These are phyloP conservation scores for Penicillium sp. DNA, from an alignment of 2,329 filamentous ascomycete genomes.

Conservation along the genomic window DNA sequence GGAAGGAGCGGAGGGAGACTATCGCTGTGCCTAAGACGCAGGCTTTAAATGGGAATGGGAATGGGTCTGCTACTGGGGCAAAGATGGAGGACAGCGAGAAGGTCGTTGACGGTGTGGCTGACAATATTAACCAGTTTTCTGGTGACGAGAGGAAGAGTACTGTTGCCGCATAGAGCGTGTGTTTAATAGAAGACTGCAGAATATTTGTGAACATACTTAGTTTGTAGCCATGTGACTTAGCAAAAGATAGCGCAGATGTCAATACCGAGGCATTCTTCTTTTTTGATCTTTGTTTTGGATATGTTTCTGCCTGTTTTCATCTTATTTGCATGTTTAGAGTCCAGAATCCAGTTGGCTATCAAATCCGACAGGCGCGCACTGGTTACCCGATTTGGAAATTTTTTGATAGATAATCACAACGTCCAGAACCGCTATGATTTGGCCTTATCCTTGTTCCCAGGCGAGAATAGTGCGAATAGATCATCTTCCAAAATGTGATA, in stretches of 20 bases:
- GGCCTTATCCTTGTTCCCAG: not conserved
- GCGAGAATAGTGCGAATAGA: not conserved
- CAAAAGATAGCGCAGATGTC: conserved; percentile 1
- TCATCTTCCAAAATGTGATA: not conserved
- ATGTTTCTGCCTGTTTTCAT: not conserved
- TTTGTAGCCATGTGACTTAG: not conserved
- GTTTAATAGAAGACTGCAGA: conserved; percentile 2
- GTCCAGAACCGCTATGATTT: not conserved
- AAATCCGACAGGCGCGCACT: too few species aligned
- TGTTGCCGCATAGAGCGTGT: conserved; percentile 4
- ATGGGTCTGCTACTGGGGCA: not conserved
- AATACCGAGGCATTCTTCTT: not conserved
- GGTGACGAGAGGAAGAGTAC: not conserved
- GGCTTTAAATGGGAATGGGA: not conserved
- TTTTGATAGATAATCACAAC: not conserved
- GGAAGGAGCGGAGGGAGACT: conserved; percentile 29
- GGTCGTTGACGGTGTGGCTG: conserved; percentile 4
- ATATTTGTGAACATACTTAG: not conserved
- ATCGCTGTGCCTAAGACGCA: conserved; percentile 26
- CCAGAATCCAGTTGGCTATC: too few species aligned
- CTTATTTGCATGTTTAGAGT: too few species aligned
- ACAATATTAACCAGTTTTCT: conserved; percentile 3
- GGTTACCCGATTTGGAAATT: not conserved
- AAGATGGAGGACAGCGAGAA: conserved; percentile 6
- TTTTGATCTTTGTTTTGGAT: not conserved